Percentiles rank a stretch among this genome's conserved stretches.
These are phyloP conservation scores for Kentomonas sorsogonicus DNA, from an alignment of 208 protist species.

Conservation along the genomic window DNA sequence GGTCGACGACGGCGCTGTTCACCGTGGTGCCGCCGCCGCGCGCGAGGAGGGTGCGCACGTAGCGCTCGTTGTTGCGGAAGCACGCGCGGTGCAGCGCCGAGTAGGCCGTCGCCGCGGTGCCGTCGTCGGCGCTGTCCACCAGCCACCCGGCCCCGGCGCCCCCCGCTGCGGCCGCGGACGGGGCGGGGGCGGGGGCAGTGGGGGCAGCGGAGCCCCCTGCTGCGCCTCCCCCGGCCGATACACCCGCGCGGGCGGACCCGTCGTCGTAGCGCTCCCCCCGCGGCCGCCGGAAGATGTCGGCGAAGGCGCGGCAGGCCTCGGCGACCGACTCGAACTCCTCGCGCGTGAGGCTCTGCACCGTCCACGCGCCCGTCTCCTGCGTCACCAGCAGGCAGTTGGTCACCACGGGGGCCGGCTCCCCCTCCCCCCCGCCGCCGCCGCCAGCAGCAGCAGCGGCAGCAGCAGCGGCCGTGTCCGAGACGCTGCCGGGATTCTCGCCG, in stretches of 20 bases:
- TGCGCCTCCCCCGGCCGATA: too few relatives aligned
- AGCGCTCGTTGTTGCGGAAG: slow-evolving; percentile 80
- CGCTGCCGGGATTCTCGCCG: too few relatives aligned
- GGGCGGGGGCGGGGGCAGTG: not conserved
- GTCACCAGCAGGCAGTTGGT: slow-evolving; percentile 50
- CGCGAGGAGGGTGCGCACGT: slow-evolving; percentile 69
- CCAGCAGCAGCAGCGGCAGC: too few relatives aligned
- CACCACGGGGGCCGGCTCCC: too few relatives aligned
- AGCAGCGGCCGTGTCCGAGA: too few relatives aligned
- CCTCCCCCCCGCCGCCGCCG: too few relatives aligned
- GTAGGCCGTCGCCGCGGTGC: slow-evolving; percentile 13
- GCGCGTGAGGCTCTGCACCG: slow-evolving; percentile 47
- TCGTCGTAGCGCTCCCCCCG: slow-evolving; percentile 21
- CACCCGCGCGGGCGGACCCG: too few relatives aligned
- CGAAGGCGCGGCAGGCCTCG: slow-evolving; percentile 60
- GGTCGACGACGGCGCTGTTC: slow-evolving; percentile 64
- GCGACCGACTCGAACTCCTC: slow-evolving; percentile 67
- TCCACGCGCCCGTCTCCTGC: slow-evolving; percentile 71
- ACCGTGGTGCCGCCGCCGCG: slow-evolving; percentile 73
- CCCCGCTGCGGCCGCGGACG: too few relatives aligned
- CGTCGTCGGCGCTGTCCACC: not conserved
- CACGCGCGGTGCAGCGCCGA: slow-evolving; percentile 80
- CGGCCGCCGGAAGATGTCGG: slow-evolving; percentile 56
- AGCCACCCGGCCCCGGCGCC: not conserved
- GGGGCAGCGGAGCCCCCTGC: too few relatives aligned